Conservation (phyloP, 1,139 yeast species). For the Sugiyamaella paludigena region DNA sequence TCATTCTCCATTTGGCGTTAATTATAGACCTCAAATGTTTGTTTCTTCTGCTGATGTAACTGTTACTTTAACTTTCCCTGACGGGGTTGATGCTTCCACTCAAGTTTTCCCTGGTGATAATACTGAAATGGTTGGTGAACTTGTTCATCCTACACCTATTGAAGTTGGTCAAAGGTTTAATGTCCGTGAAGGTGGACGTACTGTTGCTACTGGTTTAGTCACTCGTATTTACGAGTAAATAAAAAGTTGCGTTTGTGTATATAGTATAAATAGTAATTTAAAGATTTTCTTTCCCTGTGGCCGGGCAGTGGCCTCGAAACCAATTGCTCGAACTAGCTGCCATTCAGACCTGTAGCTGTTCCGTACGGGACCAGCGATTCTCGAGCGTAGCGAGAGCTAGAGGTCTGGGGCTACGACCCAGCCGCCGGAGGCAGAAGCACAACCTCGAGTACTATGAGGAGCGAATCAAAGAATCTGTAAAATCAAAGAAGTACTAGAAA, state of each 20-base stretch:
- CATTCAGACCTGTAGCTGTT: too few species aligned
- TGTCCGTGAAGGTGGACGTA: conserved; percentile 99
- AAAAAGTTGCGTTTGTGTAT: conserved; percentile 1
- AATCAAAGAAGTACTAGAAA: too few species aligned
- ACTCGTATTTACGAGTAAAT: conserved; percentile 86
- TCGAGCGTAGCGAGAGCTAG: conserved; percentile 1
- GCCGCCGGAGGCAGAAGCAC: conserved; percentile 2
- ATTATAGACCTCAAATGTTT: conserved; percentile 98
- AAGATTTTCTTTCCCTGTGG: neutral
- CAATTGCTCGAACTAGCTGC: too few species aligned
- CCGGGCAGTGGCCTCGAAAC: too few species aligned
- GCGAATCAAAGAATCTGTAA: too few species aligned
- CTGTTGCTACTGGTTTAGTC: conserved; percentile 97
- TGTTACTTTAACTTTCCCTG: conserved; percentile 88
- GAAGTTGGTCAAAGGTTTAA: conserved; percentile 98
- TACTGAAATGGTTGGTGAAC: conserved; percentile 90
- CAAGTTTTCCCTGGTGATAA: conserved; percentile 99
- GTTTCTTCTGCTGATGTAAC: conserved; percentile 96
- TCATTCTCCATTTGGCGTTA: conserved; percentile 94
- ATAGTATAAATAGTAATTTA: conserved; percentile 10
- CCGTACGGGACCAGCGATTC: too few species aligned
- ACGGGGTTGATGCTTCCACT: conserved; percentile 77
- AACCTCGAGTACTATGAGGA: too few species aligned
- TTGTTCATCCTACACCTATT: conserved; percentile 88
- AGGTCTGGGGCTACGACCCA: neutral